phyloP scores from a whole-genome alignment of 2,329 filamentous ascomycete genomes.

The Fusarium haematococcum region DNA sequence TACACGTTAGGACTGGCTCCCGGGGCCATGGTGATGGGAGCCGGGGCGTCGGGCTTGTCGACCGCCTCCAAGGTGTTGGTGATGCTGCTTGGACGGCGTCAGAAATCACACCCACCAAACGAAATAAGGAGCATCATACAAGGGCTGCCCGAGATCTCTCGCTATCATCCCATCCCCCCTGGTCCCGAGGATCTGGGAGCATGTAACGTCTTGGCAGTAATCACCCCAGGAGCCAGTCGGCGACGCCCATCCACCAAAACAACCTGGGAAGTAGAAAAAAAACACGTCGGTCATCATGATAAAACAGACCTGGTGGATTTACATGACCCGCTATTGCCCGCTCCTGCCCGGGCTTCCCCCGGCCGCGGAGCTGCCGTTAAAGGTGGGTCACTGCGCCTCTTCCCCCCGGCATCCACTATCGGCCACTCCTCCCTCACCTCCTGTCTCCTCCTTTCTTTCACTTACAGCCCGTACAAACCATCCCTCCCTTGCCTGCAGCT shows the following conservation, averaged over 20 bases:
- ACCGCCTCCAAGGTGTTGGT: not conserved
- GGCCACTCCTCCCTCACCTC: slow-evolving; percentile 15
- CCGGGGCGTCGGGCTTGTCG: slow-evolving; percentile 11
- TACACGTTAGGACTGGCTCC: slow-evolving; percentile 8
- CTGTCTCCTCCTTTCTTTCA: not conserved
- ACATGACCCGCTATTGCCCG: slow-evolving; percentile 33
- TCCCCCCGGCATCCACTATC: slow-evolving; percentile 21
- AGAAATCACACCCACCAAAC: slow-evolving; percentile 2
- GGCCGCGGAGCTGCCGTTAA: slow-evolving; percentile 36
- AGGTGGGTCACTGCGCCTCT: slow-evolving; percentile 28
- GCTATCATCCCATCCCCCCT: not conserved
- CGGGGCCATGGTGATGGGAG: slow-evolving; percentile 26
- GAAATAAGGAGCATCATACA: not conserved
- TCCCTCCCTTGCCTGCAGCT: slow-evolving; percentile 4
- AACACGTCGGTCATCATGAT: not conserved
- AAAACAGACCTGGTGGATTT: slow-evolving; percentile 6
- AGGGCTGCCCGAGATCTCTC: not conserved
- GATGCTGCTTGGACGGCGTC: not conserved
- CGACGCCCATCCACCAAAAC: not conserved
- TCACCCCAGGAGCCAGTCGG: not conserved
- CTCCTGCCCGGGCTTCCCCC: slow-evolving; percentile 6
- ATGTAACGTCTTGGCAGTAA: slow-evolving; percentile 1
- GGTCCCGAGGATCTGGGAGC: slow-evolving; percentile 14
- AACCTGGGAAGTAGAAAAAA: not conserved
- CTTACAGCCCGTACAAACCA: not conserved